These are phyloP conservation scores for Plantago lanceolata DNA, from an alignment of 305 asterid species.

Conservation along the genomic window DNA sequence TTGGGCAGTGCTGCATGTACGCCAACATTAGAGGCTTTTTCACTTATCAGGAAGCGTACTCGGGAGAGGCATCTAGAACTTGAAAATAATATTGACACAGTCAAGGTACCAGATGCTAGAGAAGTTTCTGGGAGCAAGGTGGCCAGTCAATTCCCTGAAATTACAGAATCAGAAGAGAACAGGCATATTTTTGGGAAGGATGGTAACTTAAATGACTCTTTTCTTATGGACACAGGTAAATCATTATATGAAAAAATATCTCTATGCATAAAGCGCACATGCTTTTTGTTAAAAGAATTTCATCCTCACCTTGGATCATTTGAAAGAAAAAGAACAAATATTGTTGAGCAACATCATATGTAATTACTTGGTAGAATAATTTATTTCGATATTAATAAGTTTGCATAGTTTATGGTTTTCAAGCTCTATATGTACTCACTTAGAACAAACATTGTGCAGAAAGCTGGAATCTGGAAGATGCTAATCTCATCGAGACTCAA, in stretches of 20 bases:
- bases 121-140: slow-evolving; percentile 29
- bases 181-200: slow-evolving; percentile 30
- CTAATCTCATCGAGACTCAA: slow-evolving; percentile 24
- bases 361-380: too few species aligned
- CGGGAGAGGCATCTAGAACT: slow-evolving; percentile 60
- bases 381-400: too few species aligned
- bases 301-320: background rate
- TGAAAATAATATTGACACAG: slow-evolving; percentile 36
- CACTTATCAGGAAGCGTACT: slow-evolving; percentile 72
- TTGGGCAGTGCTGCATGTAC: slow-evolving; percentile 35
- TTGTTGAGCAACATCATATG: too few species aligned
- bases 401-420: background rate
- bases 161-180: slow-evolving; percentile 29
- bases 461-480: slow-evolving; percentile 31
- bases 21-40: slow-evolving; percentile 71
- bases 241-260: slow-evolving; percentile 3
- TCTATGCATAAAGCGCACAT: background rate
- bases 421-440: slow-evolving; percentile 17
- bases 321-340: too few species aligned
- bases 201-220: slow-evolving; percentile 23
- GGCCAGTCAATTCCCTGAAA: slow-evolving; percentile 27
- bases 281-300: background rate
- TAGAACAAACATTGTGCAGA: slow-evolving; percentile 28
- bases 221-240: slow-evolving; percentile 42
- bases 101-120: slow-evolving; percentile 33